A percentile compares a stretch with the other conserved stretches of the same genome.
These are phyloP conservation scores for Cotoneaster glaucophyllus DNA, from an alignment of 306 rosid genomes.

Conservation along the genomic window DNA sequence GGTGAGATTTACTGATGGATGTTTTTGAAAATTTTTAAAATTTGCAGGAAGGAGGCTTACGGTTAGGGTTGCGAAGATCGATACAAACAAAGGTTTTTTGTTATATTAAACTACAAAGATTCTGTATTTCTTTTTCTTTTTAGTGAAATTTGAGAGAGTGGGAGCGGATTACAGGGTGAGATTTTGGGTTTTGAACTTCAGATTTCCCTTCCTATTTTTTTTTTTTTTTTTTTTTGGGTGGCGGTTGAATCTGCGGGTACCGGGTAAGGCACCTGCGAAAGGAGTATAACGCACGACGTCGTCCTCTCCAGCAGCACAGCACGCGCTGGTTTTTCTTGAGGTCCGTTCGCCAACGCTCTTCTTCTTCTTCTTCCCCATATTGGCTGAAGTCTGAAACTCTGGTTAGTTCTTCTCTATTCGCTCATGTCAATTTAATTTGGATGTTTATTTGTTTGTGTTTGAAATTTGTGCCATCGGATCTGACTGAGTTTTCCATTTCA, in stretches of 20 bases:
- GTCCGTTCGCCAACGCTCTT: too few species aligned
- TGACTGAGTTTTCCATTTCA: too few species aligned
- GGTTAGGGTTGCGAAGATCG: conserved; percentile 55
- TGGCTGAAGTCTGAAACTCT: too few species aligned
- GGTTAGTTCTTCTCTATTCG: too few species aligned
- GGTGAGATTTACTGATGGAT: background rate
- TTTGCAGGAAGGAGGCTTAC: conserved; percentile 43
- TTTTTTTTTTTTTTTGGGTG: background rate
- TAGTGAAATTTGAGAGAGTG: background rate
- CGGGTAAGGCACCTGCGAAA: conserved; percentile 42
- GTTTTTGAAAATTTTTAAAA: background rate
- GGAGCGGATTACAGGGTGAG: background rate
- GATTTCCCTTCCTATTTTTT: too few species aligned
- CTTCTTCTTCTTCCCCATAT: too few species aligned
- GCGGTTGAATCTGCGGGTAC: conserved; percentile 47
- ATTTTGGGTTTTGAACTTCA: background rate
- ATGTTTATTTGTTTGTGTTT: too few species aligned
- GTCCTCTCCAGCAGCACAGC: too few species aligned
- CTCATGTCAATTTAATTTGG: too few species aligned
- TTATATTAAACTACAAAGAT: background rate
- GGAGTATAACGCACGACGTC: too few species aligned
- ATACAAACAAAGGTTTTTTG: conserved; percentile 44
- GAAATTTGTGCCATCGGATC: too few species aligned
- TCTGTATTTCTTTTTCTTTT: background rate
- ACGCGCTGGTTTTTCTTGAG: too few species aligned